Evolutionary conservation across 192 early-diverging fungal species (phyloP), one percentile per base, ranked within the genome.

Genomic region (Backusella australiensis): DNA sequence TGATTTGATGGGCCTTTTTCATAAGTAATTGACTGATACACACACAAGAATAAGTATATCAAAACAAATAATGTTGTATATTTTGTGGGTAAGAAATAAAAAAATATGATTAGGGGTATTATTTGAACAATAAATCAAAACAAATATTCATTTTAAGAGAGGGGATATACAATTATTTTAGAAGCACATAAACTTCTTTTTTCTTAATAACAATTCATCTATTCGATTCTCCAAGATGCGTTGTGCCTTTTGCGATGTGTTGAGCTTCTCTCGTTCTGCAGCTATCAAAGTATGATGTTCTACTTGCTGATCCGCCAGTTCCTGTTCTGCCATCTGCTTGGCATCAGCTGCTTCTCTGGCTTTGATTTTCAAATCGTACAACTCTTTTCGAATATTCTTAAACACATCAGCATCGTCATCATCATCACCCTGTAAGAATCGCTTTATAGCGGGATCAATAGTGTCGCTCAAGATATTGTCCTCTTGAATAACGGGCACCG

Each of bases 101-200:
- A 6, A n/a, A 49, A 21, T 2, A 53, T 11, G 56, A 32, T 14
- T 49, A 49, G 46, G 46, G 46, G 46, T 49, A 49, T 49, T 49
- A 49, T 49, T n/a, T 44, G 42, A 44, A 44, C 42, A 44, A 17
- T 44, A 6, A 44, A 49, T 49, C 46, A n/a, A 49, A 49, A 49
- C 46, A 49, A 49, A 49, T n/a, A 49, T 15, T 17, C 46, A 21
- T 49, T n/a, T 49, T 17, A 12, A 63, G 12, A 9, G 26, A 29
- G n/a, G 23, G 26, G 26, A 9, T 63, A 29, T 63, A 29, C 26
- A 63, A 63, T 63, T 15, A 11, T 23, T 14, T 63, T 63, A 88
- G 72, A 88, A 88, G 59, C 85, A 88, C 42, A 81, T 85, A 77
- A 86, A 88, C 72, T 86, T 88, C 69, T 71, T 85, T 78, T 82